Base-by-base conservation (phyloP, 1,284 basidiomycete genomes). In the Trichosporon inkin region DNA sequence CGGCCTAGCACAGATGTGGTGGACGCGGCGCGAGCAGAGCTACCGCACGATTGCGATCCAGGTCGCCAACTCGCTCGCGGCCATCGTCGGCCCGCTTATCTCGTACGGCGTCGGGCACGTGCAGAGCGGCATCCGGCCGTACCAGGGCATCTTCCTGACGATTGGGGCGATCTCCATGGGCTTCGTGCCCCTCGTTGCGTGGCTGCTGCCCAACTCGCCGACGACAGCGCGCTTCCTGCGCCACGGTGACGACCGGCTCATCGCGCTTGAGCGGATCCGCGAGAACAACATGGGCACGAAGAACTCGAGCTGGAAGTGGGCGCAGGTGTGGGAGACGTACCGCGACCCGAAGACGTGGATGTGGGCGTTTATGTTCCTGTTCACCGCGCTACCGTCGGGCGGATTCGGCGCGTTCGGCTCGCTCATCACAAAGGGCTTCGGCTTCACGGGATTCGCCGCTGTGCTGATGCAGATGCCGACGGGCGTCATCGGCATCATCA, bases 71-170 rank as follows among this genome's bases (percentile, higher is more conserved):
- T 68, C 65, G 10, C 66, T 64, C 44, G 74, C 76, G 4, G 71
- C 70, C 57, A 72, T 77, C 37, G 58, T 74, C 51, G 75, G 75
- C 47, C 71, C 72, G 2, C 68, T 74, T 11, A 63, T 78, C 35
- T 64, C 67, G 16, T 76, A 74, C 66, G 74, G 67, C 35, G 70
- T 75, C 58, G 73, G 74, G 17, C 61, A 68, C 37, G 71, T 67
- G 13, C 62, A 65, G 17, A 51, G 63, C 49, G 55, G 40, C 22
- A 59, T 73, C 62, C 62, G 62, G 52, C 54, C 58, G 17, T 77
- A 74, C 65, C 68, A 82, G 75, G 78, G 74, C 16, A 82, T 83
- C 58, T 83, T 82, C 70, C 68, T 83, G 36, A 82, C 83, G 72
- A 81, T 82, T 58, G 83, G 82, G 34, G 69, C 77, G 10, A 64